Base-by-base conservation (phyloP, 805 yeast genomes). In the Ogataea pilisensis region DNA sequence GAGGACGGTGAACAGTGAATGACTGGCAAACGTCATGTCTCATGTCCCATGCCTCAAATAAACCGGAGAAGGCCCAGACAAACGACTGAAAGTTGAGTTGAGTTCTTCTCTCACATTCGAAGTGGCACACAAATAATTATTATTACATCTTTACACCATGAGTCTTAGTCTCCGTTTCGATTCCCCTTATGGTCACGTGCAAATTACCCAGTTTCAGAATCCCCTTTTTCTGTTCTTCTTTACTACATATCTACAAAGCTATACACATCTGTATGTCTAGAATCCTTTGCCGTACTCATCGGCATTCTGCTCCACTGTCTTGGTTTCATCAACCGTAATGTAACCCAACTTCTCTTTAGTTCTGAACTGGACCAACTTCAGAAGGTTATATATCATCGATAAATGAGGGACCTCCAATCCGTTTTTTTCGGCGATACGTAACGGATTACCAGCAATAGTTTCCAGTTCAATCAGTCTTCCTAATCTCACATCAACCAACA, bases 311-410 rank as follows among this genome's bases (percentile, higher is more conserved):
- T 13, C 35, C 29, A 17, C 31, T 34, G 31, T 37, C 32, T 27
- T 32, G 22, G 31, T 28, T 8, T 58, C 57, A 30, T 66, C 57
- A 7, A 71, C 53, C 3, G 39, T 49, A 33, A 71, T 45, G 25
- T 64, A 43, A 0, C 85, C 85, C 12, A 46, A 61, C 31, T 64
- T 55, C 54, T 84, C 91, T 58, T 75, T 76, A 31, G 78, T 60
- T 44, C 73, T 64, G 52, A 76, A 75, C 61, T 85, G 93, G 35
- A 74, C 69, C 55, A 82, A 68, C 33, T 72, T 68, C 41, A 85
- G 68, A 37, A 85, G 63, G 24, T 67, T 60, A 57, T 84, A 85
- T 34, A 85, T 54, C 51, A 76, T 63, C 0, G 68, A 60, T 38
- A 86, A 70, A 8, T 70, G 65, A 1, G 95, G 95, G 1, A 82